These are phyloP conservation scores for Metarhizium brunneum DNA, from an alignment of 2,329 filamentous ascomycete species.

Conservation along the genomic window DNA sequence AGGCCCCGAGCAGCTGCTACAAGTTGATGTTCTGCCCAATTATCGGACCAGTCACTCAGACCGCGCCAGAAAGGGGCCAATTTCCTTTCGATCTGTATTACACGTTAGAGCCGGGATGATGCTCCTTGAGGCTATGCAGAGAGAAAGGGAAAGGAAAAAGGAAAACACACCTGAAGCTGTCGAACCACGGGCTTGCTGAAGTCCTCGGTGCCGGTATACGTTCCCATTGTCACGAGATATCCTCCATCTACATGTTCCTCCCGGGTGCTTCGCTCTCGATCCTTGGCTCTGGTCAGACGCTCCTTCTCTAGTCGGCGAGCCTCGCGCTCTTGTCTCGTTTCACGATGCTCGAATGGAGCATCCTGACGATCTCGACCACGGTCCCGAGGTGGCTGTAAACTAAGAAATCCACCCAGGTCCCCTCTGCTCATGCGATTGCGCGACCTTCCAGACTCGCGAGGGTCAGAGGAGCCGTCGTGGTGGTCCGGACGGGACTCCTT, in stretches of 20 bases:
- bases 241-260: slow-evolving; percentile 94
- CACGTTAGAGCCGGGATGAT: background rate
- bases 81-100: slow-evolving; percentile 71
- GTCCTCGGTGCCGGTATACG: slow-evolving; percentile 87
- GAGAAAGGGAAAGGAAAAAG: no score
- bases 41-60: slow-evolving; percentile 76
- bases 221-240: slow-evolving; percentile 86
- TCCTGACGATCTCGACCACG: slow-evolving; percentile 24
- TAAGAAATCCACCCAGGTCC: slow-evolving; percentile 37
- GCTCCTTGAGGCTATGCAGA: background rate
- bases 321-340: slow-evolving; percentile 88
- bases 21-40: slow-evolving; percentile 93
- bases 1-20: slow-evolving; percentile 80
- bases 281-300: slow-evolving; percentile 62
- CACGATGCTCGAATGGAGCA: slow-evolving; percentile 54
- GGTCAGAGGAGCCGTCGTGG: slow-evolving; percentile 9
- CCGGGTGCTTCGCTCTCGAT: slow-evolving; percentile 80
- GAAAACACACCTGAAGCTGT: slow-evolving; percentile 67
- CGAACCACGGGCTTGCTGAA: slow-evolving; percentile 84
- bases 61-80: slow-evolving; percentile 95
- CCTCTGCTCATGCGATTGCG: slow-evolving; percentile 27
- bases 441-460: slow-evolving; percentile 12
- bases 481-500: slow-evolving; percentile 28
- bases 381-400: slow-evolving; percentile 30
- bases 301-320: slow-evolving; percentile 79